phyloP scores from a whole-genome alignment of 2,329 filamentous ascomycete genomes.

The Colletotrichum lupini region DNA sequence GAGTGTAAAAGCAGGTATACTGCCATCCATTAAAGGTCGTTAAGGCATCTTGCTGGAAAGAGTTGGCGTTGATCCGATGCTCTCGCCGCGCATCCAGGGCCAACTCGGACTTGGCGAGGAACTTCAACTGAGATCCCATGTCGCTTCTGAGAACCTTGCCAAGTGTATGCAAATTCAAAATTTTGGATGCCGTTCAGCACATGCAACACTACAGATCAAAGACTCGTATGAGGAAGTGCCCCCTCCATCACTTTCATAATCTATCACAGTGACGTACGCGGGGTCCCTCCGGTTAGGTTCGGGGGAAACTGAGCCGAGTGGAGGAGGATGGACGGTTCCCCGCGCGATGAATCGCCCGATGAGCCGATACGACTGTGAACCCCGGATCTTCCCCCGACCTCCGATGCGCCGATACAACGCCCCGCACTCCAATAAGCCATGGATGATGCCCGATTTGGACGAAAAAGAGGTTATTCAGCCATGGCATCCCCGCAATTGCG shows the following conservation, averaged over 20 bases:
- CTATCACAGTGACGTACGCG: constrained; percentile 20
- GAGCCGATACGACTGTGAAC: neutral
- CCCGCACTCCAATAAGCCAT: neutral
- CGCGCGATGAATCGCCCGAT: constrained; percentile 29
- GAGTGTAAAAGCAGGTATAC: constrained; percentile 27
- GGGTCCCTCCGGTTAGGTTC: neutral
- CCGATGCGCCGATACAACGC: constrained; percentile 12
- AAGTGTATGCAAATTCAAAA: neutral
- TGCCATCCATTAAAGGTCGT: constrained; percentile 32
- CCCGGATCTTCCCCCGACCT: constrained; percentile 21
- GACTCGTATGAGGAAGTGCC: neutral
- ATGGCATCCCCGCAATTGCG: constrained; percentile 14
- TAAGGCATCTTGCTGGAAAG: constrained; percentile 33
- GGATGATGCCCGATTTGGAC: neutral
- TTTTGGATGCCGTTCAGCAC: neutral
- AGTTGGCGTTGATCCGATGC: constrained; percentile 32
- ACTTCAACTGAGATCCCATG: constrained; percentile 4
- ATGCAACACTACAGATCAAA: neutral
- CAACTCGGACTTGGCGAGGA: constrained; percentile 18
- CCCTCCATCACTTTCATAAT: neutral
- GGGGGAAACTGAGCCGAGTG: constrained; percentile 25
- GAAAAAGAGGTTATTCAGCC: constrained; percentile 5
- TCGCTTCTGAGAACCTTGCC: neutral
- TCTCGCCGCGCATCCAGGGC: constrained; percentile 24
- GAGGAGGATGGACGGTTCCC: neutral